Evolutionary conservation across 2,329 filamentous ascomycete species (phyloP), one percentile per base, ranked within the genome.

Genomic region (Fulvia fulva): DNA sequence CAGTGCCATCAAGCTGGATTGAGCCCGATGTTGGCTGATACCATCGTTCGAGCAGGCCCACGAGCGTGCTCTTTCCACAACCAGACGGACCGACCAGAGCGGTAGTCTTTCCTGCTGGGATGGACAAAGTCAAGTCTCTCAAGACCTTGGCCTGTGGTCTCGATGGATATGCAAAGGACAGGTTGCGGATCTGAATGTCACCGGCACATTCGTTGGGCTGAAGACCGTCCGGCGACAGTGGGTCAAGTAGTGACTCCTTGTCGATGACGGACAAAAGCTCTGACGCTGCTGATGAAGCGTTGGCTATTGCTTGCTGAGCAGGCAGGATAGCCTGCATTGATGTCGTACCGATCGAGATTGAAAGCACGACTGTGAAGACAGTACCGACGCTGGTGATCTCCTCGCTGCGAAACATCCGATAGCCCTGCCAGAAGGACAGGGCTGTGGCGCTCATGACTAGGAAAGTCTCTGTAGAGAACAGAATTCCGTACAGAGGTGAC

Each of bases 141-240:
- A 78, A 64, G 0, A 78, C 75, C 26, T 62, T 65, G 6, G 71
- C 69, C 56, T 60, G 69, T 63, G 74, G 58, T 63, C 75, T 68
- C 5, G 76, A 0, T 16, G 89, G 89, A 66, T 92, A 92, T 1
- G 87, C 83, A 67, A 92, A 91, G n/a, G 80, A 82, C 11, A 92
- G 82, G 44, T 84, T 77, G 11, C 83, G 74, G 26, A 92, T 83
- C 5, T 80, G 73, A 51, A 89, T 86, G 53, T 87, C 81, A 8
- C 73, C 72, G 9, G 44, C 49, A 26, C 67, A 70, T 5, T 49
- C 28, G 11, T 30, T 34, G 2, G 68, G 70, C 28, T 61, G 53
- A 28, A 57, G 58, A 19, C 71, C 69, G 14, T 55, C 55, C 12
- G 62, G 23, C 26, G 64, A 54, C 2, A 76, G 63, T 0, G 77